Base-by-base conservation (phyloP, 352 stramenopile species). In the Elongisporangium anandrum region DNA sequence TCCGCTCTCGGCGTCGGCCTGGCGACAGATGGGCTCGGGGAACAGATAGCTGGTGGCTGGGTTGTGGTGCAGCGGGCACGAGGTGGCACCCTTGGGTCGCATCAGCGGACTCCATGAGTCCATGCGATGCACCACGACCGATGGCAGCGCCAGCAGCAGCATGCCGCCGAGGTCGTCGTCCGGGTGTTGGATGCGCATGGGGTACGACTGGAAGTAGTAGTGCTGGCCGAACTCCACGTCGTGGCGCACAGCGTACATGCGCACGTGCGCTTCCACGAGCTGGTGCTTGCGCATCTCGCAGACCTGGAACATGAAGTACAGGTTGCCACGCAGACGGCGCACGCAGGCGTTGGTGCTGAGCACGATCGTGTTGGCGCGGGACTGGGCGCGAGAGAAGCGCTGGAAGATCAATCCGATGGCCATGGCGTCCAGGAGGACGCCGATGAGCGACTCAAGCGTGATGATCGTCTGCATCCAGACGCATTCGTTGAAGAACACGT, bases 381-480 rank as follows among this genome's bases (percentile, higher is more conserved):
- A 77, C 60, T 97, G 85, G 12, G 92, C 95, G 4, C 93, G 77
- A 45, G 92, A 96, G 54, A 99, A 91, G 23, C 95, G 78, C 64
- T 96, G 88, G 70, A 98, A 99, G 56, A 99, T 82, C 22, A 99
- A 74, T 50, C 96, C 96, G 61, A 99, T 97, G 3, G 91, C 81
- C 20, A 98, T 65, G 2, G 95, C 93, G 58, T 98, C 92, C 51
- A 98, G 88, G 29, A 97, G 74, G 20, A 99, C 86, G 17, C 86
- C 82, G 9, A 85, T 69, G 23, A 98, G 87, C 7, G 95, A 96
- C 84, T 99, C 68, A 34, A 69, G 17, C 24, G 95, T 94, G 61
- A 99, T 97, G 38, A 98, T 70, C 9, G 94, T 76, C 59, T 98
- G 85, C 60, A 97, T 91, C 59, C 85, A 94, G 55, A 83, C 92